Base-by-base conservation (phyloP, 148 eudicot species). In the Mesembryanthemum crystallinum region DNA sequence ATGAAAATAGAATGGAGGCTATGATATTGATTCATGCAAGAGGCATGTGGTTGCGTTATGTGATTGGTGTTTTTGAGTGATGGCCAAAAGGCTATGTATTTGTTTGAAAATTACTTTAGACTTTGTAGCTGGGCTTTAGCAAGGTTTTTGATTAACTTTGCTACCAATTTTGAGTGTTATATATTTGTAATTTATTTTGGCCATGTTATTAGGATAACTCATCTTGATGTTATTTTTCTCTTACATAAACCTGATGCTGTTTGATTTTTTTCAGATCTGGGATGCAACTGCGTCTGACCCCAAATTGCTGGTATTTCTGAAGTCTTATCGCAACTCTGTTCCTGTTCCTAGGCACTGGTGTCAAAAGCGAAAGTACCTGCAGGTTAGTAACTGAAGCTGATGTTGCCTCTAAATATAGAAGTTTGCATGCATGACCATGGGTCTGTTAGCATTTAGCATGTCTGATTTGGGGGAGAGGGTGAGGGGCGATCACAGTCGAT, bases 341-440 rank as follows among this genome's bases (percentile, higher is more conserved):
- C 98, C 97, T 55, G 99, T 96, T 59, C 99, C 98, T 20, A 86
- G 99, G 61, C 99, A 96, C 82, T 96, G 99, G 98, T 88, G 88
- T 77, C 97, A 91, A 87, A 96, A 96, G 81, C 84, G 98, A 61
- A 96, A 96, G 75, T 96, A 88, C 83, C 78, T 92, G 76, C 98
- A 96, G 98, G 98, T 94, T 76, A 83, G 88, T 81, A 47, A 52
- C 27, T 69, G 52, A 32, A 29, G 32, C 72, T 77, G 28, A 59
- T 58, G 21, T n/a, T 29, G 60, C 27, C 52, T 47, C 39, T 67
- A 15, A 39, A 69, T 74, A 21, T 45, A 37, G n/a, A 67, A 37
- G 35, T 76, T 49, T 72, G 79, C 69, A 61, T 84, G 83, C 76
- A 80, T 76, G 74, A 58, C 37, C 66, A 72, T 75, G 74, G 71